Percentiles rank a stretch among this genome's conserved stretches.
Conservation (phyloP, 345 rosid genomes). For the Populus simonii region DNA sequence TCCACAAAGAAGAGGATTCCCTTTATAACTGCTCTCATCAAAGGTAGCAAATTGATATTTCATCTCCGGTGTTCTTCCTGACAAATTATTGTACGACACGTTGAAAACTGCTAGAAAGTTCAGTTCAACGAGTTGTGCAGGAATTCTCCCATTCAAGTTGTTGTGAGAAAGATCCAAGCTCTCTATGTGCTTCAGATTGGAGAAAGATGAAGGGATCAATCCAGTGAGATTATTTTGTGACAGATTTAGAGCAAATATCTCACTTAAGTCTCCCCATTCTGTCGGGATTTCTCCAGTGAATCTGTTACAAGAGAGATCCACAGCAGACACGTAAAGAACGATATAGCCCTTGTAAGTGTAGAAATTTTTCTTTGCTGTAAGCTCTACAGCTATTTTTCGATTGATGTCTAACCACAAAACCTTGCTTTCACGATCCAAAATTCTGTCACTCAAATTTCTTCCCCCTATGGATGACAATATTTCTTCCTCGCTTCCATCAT, state of each 20-base stretch:
- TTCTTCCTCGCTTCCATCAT: neutral
- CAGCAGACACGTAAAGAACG: neutral
- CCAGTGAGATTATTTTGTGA: too few species aligned
- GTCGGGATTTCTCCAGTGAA: neutral
- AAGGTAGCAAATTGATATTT: conserved; percentile 27
- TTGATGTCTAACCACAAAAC: accelerated
- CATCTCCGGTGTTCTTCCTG: conserved; percentile 14
- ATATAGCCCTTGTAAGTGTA: neutral
- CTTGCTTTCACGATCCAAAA: too few species aligned
- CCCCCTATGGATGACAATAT: too few species aligned
- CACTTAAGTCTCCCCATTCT: neutral
- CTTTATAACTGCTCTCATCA: conserved; percentile 11
- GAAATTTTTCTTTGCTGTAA: neutral
- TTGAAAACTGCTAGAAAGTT: conserved; percentile 14
- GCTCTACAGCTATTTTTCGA: neutral
- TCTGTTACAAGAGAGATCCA: neutral
- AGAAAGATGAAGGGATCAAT: too few species aligned
- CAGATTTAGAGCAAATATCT: neutral
- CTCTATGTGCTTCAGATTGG: conserved; percentile 16
- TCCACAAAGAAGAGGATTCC: conserved; percentile 32
- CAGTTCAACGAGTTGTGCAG: conserved; percentile 18
- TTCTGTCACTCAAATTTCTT: too few species aligned
- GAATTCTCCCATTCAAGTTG: conserved; percentile 23
- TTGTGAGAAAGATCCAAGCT: conserved; percentile 37
- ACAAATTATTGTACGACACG: conserved; percentile 37